Evolutionary conservation across 2,329 filamentous ascomycete species (phyloP), one percentile per base, ranked within the genome.

Genomic region (Monilinia aucupariae): DNA sequence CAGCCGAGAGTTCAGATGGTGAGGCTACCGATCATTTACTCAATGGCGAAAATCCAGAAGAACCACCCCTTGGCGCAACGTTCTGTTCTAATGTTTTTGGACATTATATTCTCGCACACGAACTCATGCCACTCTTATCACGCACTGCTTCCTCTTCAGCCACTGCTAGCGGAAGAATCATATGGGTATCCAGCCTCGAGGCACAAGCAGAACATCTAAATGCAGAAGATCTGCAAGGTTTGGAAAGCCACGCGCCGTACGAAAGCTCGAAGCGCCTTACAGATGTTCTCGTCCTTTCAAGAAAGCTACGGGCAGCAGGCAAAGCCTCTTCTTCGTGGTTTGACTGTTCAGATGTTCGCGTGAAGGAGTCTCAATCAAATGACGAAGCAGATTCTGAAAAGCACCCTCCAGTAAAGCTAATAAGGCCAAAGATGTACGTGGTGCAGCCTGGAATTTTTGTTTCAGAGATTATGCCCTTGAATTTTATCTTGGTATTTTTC

Each of bases 21-120:
- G 67, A 69, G 45, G 59, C 17, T 72, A 75, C 3, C 32, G 73
- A 75, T 66, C 65, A 66, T 10, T 59, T 71, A 32, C 61, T 68
- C 4, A 47, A 52, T 65, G 48, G 58, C 52, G 64, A 22, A 63
- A 68, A 62, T 39, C 25, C 60, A 13, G 69, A 77, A 20, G 83
- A 86, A 64, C 86, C 88, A 0, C 77, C 79, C 6, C 78, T 99
- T 0, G 92, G 91, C 3, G 82, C 91, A 68, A 85, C 96, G 22
- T 99, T 97, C 74, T 89, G 88, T 74, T 88, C 93, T 56, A 97
- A 97, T 73, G 83, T 96, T 37, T 97, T 99, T 73, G 94, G 94
- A 0, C 94, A 99, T 77, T 97, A 99, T 74, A 78, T 97, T 71
- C 85, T 99, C 30, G 85, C 85, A 20, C 92, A 96, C 74, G 85